Conservation (phyloP, 768 basidiomycete species). For the Leccinum subtestaceum region DNA sequence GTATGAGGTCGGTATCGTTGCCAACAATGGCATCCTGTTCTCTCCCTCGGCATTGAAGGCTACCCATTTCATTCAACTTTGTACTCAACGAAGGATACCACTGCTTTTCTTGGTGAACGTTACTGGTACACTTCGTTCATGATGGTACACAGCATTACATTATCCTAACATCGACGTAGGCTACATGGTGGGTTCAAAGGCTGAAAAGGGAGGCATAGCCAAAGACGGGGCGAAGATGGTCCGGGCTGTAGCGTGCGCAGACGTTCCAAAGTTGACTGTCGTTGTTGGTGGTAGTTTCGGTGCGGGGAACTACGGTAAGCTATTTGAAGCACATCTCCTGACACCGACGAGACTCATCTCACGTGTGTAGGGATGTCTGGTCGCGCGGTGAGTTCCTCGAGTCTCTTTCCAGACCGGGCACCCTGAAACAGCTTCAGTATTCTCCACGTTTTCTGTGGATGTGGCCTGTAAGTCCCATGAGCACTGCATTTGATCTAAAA, state of each 20-base stretch:
- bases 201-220: slow-evolving; percentile 91
- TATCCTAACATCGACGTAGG: slow-evolving; percentile 38
- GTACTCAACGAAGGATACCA: slow-evolving; percentile 87
- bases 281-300: slow-evolving; percentile 93
- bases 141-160: background rate
- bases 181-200: slow-evolving; percentile 97
- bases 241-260: slow-evolving; percentile 88
- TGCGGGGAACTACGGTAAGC: slow-evolving; percentile 89
- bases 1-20: slow-evolving; percentile 87
- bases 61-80: slow-evolving; percentile 92
- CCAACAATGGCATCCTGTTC: slow-evolving; percentile 93
- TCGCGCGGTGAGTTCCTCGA: slow-evolving; percentile 63
- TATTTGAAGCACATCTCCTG: slow-evolving; percentile 4
- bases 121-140: slow-evolving; percentile 49
- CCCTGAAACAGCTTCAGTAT: slow-evolving; percentile 49
- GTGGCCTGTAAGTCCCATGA: slow-evolving; percentile 76
- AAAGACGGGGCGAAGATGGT: slow-evolving; percentile 98
- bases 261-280: slow-evolving; percentile 92
- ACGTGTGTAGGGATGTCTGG: slow-evolving; percentile 77
- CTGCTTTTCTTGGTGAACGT: slow-evolving; percentile 94
- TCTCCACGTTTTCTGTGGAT: slow-evolving; percentile 95
- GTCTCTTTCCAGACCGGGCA: slow-evolving; percentile 1
- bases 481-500: slow-evolving; percentile 3
- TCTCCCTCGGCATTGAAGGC: slow-evolving; percentile 93
- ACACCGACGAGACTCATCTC: slow-evolving; percentile 12